Evolutionary conservation across 495 filamentous ascomycete species (phyloP).

Genomic region (Lasiosphaeria hispida): DNA sequence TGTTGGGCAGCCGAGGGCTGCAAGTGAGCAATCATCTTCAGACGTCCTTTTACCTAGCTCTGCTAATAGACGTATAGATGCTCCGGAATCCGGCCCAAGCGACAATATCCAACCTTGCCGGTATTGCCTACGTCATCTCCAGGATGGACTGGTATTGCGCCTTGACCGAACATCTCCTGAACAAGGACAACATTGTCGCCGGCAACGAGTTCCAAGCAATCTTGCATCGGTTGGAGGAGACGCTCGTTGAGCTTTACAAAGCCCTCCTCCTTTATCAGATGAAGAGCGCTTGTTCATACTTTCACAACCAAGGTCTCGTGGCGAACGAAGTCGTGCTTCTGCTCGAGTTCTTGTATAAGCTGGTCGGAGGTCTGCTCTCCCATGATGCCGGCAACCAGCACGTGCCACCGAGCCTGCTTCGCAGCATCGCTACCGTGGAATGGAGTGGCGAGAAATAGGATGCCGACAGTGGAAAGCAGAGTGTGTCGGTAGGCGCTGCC

Average conservation of each 20-base stretch:
- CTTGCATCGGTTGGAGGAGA: conserved; percentile 14
- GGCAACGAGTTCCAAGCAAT: conserved; percentile 13
- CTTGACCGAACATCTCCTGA: conserved; percentile 26
- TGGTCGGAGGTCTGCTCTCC: no score
- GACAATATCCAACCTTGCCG: conserved; percentile 28
- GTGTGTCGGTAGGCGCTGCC: conserved; percentile 18
- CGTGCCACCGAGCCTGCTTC: conserved; percentile 12
- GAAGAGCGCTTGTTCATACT: conserved; percentile 37
- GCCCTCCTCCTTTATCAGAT: conserved; percentile 33
- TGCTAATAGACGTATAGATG: no score
- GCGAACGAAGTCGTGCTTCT: conserved; percentile 4
- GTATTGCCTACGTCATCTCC: conserved; percentile 32
- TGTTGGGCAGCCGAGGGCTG: no score
- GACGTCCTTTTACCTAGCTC: no score
- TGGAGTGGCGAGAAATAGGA: conserved; percentile 23
- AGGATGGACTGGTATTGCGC: conserved; percentile 38
- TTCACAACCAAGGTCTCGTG: conserved; percentile 22
- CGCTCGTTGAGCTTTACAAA: conserved; percentile 28
- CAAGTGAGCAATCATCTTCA: conserved; percentile 14
- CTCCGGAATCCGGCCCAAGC: conserved; percentile 27
- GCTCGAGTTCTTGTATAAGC: no score
- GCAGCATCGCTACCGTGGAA: conserved; percentile 20
- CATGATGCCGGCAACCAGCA: conserved; percentile 10
- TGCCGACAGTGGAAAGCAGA: conserved; percentile 17
- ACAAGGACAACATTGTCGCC: conserved; percentile 16